Conservation (phyloP, 1,139 yeast species). For the Spathaspora sp. region DNA sequence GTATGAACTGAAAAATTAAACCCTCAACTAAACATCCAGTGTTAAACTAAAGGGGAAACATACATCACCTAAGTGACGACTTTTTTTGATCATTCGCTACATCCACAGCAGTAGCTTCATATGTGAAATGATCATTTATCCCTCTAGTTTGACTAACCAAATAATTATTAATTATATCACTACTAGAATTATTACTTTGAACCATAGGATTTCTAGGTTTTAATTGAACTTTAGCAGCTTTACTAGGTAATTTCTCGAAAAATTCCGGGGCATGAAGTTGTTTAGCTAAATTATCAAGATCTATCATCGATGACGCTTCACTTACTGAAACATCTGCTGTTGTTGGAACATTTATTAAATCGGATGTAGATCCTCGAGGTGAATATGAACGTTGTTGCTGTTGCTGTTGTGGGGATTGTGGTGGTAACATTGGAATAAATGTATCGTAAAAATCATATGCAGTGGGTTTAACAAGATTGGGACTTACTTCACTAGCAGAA, state of each 20-base stretch:
- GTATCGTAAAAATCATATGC: constrained; percentile 46
- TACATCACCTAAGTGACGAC: too few species aligned
- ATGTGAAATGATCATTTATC: constrained; percentile 36
- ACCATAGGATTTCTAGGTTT: constrained; percentile 14
- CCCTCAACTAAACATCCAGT: background rate
- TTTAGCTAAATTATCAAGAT: constrained; percentile 40
- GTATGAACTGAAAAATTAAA: background rate
- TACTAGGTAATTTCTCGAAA: constrained; percentile 41
- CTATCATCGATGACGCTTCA: constrained; percentile 6
- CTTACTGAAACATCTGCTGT: constrained; percentile 2
- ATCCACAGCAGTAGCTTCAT: constrained; percentile 20
- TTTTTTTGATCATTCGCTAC: constrained; percentile 1
- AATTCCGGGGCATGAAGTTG: constrained; percentile 37
- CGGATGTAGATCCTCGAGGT: constrained; percentile 7
- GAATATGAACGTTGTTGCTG: background rate
- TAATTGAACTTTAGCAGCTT: constrained; percentile 25
- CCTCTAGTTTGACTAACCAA: constrained; percentile 23
- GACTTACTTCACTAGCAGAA: constrained; percentile 4
- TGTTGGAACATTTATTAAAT: constrained; percentile 3
- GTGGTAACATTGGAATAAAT: constrained; percentile 40
- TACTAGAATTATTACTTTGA: constrained; percentile 22
- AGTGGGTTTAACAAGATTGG: constrained; percentile 10
- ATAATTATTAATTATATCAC: constrained; percentile 21
- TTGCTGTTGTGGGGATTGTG: background rate
- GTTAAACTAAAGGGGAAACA: background rate